Evolutionary conservation across 306 rosid species (phyloP).

Genomic region (Prunus mongolica): DNA sequence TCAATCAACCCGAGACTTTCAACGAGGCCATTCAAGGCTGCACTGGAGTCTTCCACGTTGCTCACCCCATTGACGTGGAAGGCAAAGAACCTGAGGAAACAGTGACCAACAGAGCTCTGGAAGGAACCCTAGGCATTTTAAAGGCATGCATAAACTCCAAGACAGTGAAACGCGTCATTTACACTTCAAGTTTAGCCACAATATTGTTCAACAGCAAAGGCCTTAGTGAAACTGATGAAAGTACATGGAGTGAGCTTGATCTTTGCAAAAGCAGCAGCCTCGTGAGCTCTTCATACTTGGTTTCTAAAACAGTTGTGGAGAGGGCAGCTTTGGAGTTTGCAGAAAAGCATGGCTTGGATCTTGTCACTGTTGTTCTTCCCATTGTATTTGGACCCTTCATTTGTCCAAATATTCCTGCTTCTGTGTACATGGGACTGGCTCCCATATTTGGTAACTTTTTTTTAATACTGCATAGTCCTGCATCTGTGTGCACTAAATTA

Average conservation of each 20-base stretch:
- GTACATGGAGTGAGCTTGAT: constrained; percentile 44
- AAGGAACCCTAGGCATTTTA: constrained; percentile 54
- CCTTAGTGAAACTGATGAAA: constrained; percentile 37
- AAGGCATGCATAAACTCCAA: constrained; percentile 37
- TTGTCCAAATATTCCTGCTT: constrained; percentile 50
- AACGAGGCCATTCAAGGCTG: constrained; percentile 39
- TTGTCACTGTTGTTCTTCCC: constrained; percentile 45
- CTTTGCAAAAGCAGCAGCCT: constrained; percentile 12
- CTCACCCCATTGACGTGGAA: constrained; percentile 40
- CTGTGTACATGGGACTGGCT: constrained; percentile 15
- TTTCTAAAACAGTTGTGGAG: constrained; percentile 64
- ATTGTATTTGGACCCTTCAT: constrained; percentile 59
- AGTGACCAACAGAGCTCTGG: constrained; percentile 40
- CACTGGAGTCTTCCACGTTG: constrained; percentile 42
- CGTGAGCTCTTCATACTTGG: constrained; percentile 29
- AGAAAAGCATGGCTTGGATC: constrained; percentile 46
- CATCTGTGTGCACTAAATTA: no score
- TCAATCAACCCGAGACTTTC: constrained; percentile 32
- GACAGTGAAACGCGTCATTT: constrained; percentile 51
- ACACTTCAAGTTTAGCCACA: constrained; percentile 48
- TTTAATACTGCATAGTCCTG: no score
- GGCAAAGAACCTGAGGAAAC: constrained; percentile 38
- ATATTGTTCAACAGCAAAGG: constrained; percentile 18
- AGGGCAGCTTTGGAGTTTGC: constrained; percentile 48
- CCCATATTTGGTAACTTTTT: constrained; percentile 36